Base-by-base conservation (phyloP, 2,329 filamentous ascomycete species). In the Alternaria burnsii region DNA sequence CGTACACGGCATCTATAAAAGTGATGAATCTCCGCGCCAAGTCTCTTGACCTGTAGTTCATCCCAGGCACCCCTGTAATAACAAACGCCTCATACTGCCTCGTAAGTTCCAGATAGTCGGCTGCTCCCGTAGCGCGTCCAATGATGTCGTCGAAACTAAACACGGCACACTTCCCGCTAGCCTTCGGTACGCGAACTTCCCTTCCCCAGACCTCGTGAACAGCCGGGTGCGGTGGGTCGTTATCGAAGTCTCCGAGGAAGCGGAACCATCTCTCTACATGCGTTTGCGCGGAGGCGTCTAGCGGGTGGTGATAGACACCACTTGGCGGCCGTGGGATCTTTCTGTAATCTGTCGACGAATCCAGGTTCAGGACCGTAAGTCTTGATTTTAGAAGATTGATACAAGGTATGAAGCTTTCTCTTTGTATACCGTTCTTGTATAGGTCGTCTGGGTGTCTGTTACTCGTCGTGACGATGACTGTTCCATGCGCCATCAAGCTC, bases 351-450 rank as follows among this genome's bases (percentile, higher is more conserved):
- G 94, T 99, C 5, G 90, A 89, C 2, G 93, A 97, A 82, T 99
- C 92, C 60, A 99, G 89, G 79, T 97, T 97, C 71, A 99, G 91
- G 48, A 98, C 92, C 55, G 91, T 89, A 9, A 99, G 86, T 3
- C 90, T 88, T 40, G 85, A 87, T 78, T 97, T 94, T 44, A 99
- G 88, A 4, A 99, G 89, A 65, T 94, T 90, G 75, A 99, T 99
- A 68, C 94, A 97, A 0, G 95, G 95, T 52, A 99, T 87, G 77
- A 99, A 99, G 7, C 92, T 97, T 69, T 97, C 90, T 60, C 95
- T 89, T 81, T 99, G 95, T 66, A 99, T 94, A 57, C 95, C 95
- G 77, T 99, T 99, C 80, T 95, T 97, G 84, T 99, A 99, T 8
- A 99, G 86, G 61, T 99, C 94, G 72, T 96, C 89, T 0, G 95